Evolutionary conservation across 345 rosid genomes (phyloP).

Genomic region (Salix purpurea): DNA sequence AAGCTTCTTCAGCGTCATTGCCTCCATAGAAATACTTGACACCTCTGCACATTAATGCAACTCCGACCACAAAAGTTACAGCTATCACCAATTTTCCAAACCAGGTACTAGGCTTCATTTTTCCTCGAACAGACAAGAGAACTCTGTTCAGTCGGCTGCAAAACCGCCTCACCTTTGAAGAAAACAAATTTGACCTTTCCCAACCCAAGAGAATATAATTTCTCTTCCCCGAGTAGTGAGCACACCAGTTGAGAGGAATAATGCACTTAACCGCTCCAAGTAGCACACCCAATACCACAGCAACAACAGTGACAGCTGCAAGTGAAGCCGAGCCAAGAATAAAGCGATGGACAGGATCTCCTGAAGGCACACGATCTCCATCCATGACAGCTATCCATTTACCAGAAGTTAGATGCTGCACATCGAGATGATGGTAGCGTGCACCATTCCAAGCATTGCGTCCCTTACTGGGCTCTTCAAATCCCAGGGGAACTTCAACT

Average conservation of each 20-base stretch:
- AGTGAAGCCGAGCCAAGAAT: conserved; percentile 66
- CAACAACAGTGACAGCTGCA: conserved; percentile 45
- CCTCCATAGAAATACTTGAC: conserved; percentile 69
- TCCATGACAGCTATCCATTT: conserved; percentile 78
- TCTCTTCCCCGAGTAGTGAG: conserved; percentile 53
- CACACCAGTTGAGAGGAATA: conserved; percentile 79
- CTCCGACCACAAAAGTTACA: conserved; percentile 45
- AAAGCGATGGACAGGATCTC: conserved; percentile 51
- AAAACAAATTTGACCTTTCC: conserved; percentile 49
- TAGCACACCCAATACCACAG: conserved; percentile 53
- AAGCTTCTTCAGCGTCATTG: conserved; percentile 69
- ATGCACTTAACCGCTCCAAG: conserved; percentile 78
- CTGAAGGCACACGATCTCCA: conserved; percentile 86
- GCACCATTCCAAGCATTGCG: conserved; percentile 82
- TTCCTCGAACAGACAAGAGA: conserved; percentile 53
- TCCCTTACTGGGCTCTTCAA: conserved; percentile 51
- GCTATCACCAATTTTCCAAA: conserved; percentile 51
- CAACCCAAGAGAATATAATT: conserved; percentile 45
- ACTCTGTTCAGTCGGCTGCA: conserved; percentile 69
- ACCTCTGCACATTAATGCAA: conserved; percentile 47
- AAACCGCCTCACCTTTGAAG: conserved; percentile 59
- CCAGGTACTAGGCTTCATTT: conserved; percentile 47
- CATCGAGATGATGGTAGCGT: conserved; percentile 82
- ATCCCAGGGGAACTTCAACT: conserved; percentile 60
- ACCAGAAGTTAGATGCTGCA: conserved; percentile 69